phyloP scores from a whole-genome alignment of 2,329 filamentous ascomycete species.

The Domatiomyces globalis region DNA sequence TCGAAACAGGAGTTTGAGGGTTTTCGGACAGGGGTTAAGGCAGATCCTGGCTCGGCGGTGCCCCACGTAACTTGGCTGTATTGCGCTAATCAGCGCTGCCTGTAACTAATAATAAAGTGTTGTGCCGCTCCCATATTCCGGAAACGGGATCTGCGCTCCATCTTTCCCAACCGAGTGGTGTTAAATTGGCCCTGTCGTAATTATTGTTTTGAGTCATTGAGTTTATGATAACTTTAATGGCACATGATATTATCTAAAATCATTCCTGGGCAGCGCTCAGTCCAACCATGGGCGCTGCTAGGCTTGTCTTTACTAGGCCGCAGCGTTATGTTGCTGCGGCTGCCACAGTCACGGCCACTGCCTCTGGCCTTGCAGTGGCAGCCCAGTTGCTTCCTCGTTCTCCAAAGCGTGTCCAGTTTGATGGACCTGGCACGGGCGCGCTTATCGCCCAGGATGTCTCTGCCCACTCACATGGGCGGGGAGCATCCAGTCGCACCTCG shows the following conservation, averaged over 20 bases:
- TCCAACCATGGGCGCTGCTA: conserved; percentile 16
- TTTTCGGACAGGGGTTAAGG: too few species aligned
- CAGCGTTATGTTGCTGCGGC: conserved; percentile 9
- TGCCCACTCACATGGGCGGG: conserved; percentile 5
- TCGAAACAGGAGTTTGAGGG: too few species aligned
- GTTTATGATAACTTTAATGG: conserved; percentile 4
- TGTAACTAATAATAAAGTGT: too few species aligned
- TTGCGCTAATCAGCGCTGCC: too few species aligned
- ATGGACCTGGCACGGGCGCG: conserved; percentile 7
- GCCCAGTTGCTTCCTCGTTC: neutral
- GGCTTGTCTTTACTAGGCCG: conserved; percentile 5
- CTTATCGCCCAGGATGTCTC: conserved; percentile 6
- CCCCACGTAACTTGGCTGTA: too few species aligned
- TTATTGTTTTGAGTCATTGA: neutral
- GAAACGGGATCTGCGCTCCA: too few species aligned
- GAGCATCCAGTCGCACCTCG: conserved; percentile 7
- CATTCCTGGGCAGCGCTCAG: conserved; percentile 13
- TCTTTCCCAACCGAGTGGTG: too few species aligned
- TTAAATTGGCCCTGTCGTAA: too few species aligned
- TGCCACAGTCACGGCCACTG: conserved; percentile 6
- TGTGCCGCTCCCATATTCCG: too few species aligned
- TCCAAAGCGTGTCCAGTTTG: neutral
- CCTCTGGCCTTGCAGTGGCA: neutral
- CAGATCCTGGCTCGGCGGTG: too few species aligned
- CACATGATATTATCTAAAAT: conserved; percentile 7